A percentile compares a stretch with the other conserved stretches of the same genome.
Evolutionary conservation across 192 early-diverging fungal species (phyloP).

Genomic region (Allomyces macrogynus): DNA sequence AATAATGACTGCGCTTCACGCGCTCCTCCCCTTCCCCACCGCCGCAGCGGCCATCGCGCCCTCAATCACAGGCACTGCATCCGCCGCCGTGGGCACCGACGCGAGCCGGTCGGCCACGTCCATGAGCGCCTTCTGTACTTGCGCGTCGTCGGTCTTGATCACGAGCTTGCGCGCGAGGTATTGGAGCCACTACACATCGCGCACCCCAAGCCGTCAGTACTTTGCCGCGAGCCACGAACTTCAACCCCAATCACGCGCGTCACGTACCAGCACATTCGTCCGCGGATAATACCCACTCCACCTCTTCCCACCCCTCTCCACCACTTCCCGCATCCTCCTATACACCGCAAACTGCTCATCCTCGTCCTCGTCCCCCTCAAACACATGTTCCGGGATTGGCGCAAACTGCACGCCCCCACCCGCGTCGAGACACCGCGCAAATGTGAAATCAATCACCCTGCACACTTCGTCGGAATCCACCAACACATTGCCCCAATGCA

Average conservation of each 20-base stretch:
- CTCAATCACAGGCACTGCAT: conserved; percentile 4
- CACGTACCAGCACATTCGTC: conserved; percentile 20
- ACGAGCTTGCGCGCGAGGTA: conserved; percentile 22
- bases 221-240: too few species aligned
- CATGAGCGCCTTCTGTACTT: conserved; percentile 3
- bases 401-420: conserved; percentile 6
- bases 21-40: too few species aligned
- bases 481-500: conserved; percentile 32
- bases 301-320: conserved; percentile 5
- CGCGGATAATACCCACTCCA: conserved; percentile 18
- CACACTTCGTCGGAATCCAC: conserved; percentile 2
- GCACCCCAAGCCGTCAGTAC: background rate
- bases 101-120: conserved; percentile 3
- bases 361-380: conserved; percentile 15
- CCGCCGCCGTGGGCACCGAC: conserved; percentile 2
- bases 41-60: conserved; percentile 3
- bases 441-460: conserved; percentile 23
- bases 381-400: conserved; percentile 16
- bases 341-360: conserved; percentile 25
- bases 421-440: conserved; percentile 4
- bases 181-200: conserved; percentile 19
- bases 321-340: conserved; percentile 16
- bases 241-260: background rate
- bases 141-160: conserved; percentile 4
- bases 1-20: too few species aligned